Conservation (phyloP, 2,329 filamentous ascomycete species). For the Stagonosporopsis tanaceti region DNA sequence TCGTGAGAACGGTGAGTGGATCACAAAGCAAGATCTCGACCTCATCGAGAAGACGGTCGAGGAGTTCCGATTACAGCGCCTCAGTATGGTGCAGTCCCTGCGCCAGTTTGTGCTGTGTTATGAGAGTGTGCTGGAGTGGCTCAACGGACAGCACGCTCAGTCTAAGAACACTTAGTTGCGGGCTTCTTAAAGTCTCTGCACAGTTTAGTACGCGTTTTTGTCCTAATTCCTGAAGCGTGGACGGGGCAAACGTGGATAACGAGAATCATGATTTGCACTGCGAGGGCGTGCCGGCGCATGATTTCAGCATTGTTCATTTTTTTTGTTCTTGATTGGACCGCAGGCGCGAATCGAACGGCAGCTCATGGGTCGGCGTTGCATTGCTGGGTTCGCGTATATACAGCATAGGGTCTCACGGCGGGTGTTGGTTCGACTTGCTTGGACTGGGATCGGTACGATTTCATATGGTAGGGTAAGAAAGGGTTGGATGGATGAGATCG, state of each 20-base stretch:
- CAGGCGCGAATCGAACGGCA: background rate
- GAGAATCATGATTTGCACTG: slow-evolving; percentile 13
- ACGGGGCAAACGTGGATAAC: background rate
- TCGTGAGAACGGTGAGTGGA: slow-evolving; percentile 66
- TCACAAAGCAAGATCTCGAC: slow-evolving; percentile 75
- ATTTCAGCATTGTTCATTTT: slow-evolving; percentile 11
- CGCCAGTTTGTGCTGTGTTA: slow-evolving; percentile 96
- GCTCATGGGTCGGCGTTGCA: slow-evolving; percentile 16
- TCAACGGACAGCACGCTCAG: slow-evolving; percentile 57
- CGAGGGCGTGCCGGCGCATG: slow-evolving; percentile 7
- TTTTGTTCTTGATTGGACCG: background rate
- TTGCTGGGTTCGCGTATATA: slow-evolving; percentile 8
- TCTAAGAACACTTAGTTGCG: slow-evolving; percentile 1
- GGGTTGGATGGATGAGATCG: too few species aligned
- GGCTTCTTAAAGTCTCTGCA: background rate
- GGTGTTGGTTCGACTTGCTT: background rate
- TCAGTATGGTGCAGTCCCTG: slow-evolving; percentile 97
- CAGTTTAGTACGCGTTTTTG: background rate
- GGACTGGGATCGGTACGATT: background rate
- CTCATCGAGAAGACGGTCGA: slow-evolving; percentile 87
- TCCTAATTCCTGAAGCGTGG: background rate
- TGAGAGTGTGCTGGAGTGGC: slow-evolving; percentile 91
- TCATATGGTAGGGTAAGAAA: background rate
- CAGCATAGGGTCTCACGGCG: slow-evolving; percentile 9
- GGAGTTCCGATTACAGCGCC: slow-evolving; percentile 84